Conservation (phyloP, 495 filamentous ascomycete genomes). For the Chlorociboria aeruginascens region DNA sequence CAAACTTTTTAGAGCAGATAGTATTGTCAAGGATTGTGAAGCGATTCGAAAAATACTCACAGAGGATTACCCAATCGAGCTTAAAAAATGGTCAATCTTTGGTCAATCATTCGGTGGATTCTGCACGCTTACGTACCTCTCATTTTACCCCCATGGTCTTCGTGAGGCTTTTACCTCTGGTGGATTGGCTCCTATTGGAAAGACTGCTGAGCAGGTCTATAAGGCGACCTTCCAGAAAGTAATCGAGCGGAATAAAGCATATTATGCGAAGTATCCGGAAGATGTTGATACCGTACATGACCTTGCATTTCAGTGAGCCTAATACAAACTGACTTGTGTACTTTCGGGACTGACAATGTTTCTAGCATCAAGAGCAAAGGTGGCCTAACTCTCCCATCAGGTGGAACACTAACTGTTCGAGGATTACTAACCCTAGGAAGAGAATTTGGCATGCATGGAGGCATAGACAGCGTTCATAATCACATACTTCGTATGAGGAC, state of each 20-base stretch:
- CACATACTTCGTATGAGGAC: slow-evolving; percentile 53
- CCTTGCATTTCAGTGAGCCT: slow-evolving; percentile 38
- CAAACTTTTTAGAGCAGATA: slow-evolving; percentile 81
- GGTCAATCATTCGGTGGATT: slow-evolving; percentile 94
- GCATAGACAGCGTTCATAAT: slow-evolving; percentile 56
- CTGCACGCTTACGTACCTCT: slow-evolving; percentile 69
- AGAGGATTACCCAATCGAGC: slow-evolving; percentile 50
- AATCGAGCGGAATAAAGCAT: slow-evolving; percentile 46
- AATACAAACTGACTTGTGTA: too few species aligned
- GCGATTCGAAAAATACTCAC: slow-evolving; percentile 68
- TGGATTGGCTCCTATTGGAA: slow-evolving; percentile 65
- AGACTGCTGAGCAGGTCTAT: slow-evolving; percentile 66
- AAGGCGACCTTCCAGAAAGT: slow-evolving; percentile 54
- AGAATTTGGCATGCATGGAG: slow-evolving; percentile 64
- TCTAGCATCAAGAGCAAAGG: slow-evolving; percentile 35
- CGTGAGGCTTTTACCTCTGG: slow-evolving; percentile 75
- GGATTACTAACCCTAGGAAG: slow-evolving; percentile 69
- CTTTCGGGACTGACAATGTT: too few species aligned
- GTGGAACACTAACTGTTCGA: slow-evolving; percentile 54
- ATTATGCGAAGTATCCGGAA: slow-evolving; percentile 77
- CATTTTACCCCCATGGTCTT: slow-evolving; percentile 62
- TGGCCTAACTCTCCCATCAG: slow-evolving; percentile 46
- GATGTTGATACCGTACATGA: slow-evolving; percentile 60
- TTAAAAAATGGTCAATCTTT: slow-evolving; percentile 71
- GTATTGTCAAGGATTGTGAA: slow-evolving; percentile 78